Base-by-base conservation (phyloP, 2,329 filamentous ascomycete genomes). In the Acrocalymma vagum region DNA sequence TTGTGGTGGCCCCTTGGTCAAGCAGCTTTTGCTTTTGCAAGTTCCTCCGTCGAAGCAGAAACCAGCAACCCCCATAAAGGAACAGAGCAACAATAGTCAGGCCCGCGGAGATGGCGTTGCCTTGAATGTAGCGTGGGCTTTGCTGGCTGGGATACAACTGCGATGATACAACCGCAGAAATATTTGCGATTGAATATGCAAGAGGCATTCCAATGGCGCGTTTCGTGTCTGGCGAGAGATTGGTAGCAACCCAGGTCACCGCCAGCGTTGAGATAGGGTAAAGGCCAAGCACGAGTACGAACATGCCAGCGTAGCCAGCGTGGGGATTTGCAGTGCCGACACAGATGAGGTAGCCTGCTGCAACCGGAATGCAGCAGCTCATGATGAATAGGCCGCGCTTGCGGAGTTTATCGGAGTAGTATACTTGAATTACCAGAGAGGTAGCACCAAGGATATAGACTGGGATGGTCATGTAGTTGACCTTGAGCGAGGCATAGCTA, bases 241-340 rank as follows among this genome's bases (percentile, higher is more conserved):
- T 71, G 29, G 57, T 69, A 3, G 64, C 42, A 24, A 70, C 56
- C 67, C 67, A 71, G 9, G 56, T 62, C 8, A 65, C 44, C n/a
- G 48, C 41, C 27, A 62, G 38, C 6, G 48, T 46, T 29, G 51
- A 59, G 29, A 60, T 54, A 3, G 57, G 45, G 29, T 62, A 63
- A 6, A 67, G 36, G 14, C 62, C 48, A 23, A 25, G 17, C 11
- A 34, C 29, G 10, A 42, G 30, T 9, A 42, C 29, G 38, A 71
- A 72, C 67, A 71, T 72, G 22, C 42, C 69, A 24, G 58, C 55
- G 49, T 67, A 72, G 7, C 66, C 67, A 5, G 57, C 68, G 9
- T 42, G 43, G 11, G 39, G 39, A 26, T 60, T 60, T 11, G 55
- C 20, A 0, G 67, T 62, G 4, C 56, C 61, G 2, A 70, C 54